These are phyloP conservation scores for Tympanopsis confertula DNA, from an alignment of 2,329 filamentous ascomycete species.

Conservation along the genomic window DNA sequence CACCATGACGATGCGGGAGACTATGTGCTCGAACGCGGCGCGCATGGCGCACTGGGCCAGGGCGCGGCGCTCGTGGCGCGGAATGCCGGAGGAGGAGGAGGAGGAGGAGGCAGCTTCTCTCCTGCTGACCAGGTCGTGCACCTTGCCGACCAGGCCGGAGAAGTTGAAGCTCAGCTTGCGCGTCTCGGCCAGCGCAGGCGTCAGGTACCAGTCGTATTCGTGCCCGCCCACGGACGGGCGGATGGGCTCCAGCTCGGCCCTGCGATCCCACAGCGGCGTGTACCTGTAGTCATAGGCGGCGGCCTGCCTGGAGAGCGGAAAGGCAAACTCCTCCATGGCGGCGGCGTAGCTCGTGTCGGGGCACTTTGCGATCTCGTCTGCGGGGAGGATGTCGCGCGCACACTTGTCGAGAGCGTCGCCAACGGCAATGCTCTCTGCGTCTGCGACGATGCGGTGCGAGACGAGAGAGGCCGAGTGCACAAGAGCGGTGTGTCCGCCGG, in stretches of 20 bases:
- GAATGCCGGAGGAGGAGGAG: constrained; percentile 26
- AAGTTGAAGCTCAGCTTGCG: constrained; percentile 61
- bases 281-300: constrained; percentile 35
- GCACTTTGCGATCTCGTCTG: constrained; percentile 35
- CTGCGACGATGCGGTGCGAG: constrained; percentile 62
- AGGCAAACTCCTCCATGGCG: constrained; percentile 69
- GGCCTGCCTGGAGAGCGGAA: constrained; percentile 28
- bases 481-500: constrained; percentile 83
- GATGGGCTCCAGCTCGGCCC: constrained; percentile 39
- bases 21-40: constrained; percentile 77
- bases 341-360: constrained; percentile 69
- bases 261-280: constrained; percentile 40
- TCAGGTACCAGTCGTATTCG: constrained; percentile 56
- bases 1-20: constrained; percentile 60
- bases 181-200: constrained; percentile 50
- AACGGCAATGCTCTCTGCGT: constrained; percentile 70
- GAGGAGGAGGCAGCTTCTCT: constrained; percentile 11
- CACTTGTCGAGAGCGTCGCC: constrained; percentile 85
- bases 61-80: constrained; percentile 46
- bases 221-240: constrained; percentile 19
- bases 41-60: constrained; percentile 69
- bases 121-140: constrained; percentile 38
- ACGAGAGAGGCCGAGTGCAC: constrained; percentile 60
- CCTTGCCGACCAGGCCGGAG: constrained; percentile 54
- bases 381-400: constrained; percentile 64